phyloP scores from a whole-genome alignment of 2,329 filamentous ascomycete genomes.

The Sclerotinia minor region DNA sequence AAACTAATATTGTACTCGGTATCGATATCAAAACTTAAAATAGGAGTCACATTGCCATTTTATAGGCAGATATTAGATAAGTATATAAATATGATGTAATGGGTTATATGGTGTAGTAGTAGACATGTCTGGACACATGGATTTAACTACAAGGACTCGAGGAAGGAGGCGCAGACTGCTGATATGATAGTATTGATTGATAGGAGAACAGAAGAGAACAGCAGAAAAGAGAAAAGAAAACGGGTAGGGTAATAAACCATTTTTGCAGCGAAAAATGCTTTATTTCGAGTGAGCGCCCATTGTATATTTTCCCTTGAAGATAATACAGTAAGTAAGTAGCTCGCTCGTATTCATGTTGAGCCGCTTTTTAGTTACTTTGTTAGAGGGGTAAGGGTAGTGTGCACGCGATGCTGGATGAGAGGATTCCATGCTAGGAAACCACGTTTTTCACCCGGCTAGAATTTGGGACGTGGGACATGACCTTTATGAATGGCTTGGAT shows the following conservation, averaged over 20 bases:
- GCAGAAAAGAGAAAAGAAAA: too few species aligned
- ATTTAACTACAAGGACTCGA: not conserved
- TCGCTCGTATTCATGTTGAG: conserved; percentile 6
- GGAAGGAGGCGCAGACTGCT: not conserved
- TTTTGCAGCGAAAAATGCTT: too few species aligned
- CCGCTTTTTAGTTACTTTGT: not conserved
- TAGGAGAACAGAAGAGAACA: too few species aligned
- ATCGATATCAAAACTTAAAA: too few species aligned
- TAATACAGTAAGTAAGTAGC: too few species aligned
- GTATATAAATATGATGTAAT: not conserved
- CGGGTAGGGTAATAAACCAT: too few species aligned
- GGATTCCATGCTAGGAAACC: conserved; percentile 6
- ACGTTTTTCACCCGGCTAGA: conserved; percentile 17
- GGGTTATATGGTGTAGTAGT: not conserved
- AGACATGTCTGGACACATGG: not conserved
- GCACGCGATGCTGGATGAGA: not conserved
- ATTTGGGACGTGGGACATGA: too few species aligned
- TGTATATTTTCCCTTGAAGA: not conserved
- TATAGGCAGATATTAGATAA: not conserved
- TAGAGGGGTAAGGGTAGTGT: too few species aligned
- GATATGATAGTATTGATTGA: too few species aligned
- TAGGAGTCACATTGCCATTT: not conserved
- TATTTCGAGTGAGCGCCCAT: not conserved
- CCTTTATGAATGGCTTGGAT: too few species aligned
- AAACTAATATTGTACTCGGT: too few species aligned